Evolutionary conservation across 148 eudicot species (phyloP), one percentile per base, ranked within the genome.

Genomic region (Mesembryanthemum crystallinum): DNA sequence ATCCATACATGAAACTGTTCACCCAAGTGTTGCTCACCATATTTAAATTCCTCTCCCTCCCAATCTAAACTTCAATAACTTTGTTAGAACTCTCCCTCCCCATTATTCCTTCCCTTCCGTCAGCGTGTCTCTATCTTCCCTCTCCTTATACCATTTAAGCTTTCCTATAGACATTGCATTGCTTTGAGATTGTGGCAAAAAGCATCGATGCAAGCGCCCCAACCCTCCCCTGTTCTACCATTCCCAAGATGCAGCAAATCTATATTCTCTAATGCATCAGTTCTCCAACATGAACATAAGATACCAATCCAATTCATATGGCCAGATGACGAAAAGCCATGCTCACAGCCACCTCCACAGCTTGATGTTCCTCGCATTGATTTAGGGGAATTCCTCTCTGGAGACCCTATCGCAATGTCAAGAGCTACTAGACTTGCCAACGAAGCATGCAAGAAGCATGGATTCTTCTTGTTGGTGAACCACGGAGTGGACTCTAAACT

Each of bases 381-480:
- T 71, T 45, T 88, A 52, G 81, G 76, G 42, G 82, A 47, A 47
- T 84, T 86, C 67, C 80, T 84, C 57, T 82, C 87, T 25, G 86
- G 86, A n/a, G 80, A 88, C 32, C 78, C 81, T 33, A 21, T 33
- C 17, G 82, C 82, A 4, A 74, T 82, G 51, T 65, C 86, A 35
- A 71, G 42, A 32, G 82, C 87, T 21, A 78, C 64, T 67, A 65
- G 17, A 17, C 78, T 69, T 43, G 84, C 76, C 67, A 78, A 84
- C 51, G 84, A 86, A 62, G 87, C 91, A 58, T 88, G 91, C 80
- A 59, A 27, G 69, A 84, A 69, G 74, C 87, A 88, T 72, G 91
- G 91, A 0, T 82, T 82, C 76, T 88, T 88, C 72, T 79, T 71
- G 30, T 78, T 88, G 6, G 76, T 76, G 2, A 88, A 88, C 62